Evolutionary conservation across 148 eudicot genomes (phyloP), one percentile per base, ranked within the genome.

Genomic region (Fagopyrum tataricum): DNA sequence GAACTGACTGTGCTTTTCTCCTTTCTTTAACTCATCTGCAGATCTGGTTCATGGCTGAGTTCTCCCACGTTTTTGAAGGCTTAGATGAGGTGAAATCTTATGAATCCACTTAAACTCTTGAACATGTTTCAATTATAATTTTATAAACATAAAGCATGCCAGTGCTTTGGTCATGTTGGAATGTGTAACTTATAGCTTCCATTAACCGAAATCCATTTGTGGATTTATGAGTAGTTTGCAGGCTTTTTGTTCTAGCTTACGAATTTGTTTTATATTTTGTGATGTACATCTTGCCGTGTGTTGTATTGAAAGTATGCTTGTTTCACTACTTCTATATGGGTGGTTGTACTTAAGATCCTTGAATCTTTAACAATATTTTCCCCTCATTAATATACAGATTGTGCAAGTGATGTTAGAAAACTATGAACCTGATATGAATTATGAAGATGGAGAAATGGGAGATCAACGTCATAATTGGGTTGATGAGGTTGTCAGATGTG

Each of bases 11-110:
- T 10, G 13, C 37, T 31, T 58, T 58, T 10, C 64, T 58, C 37
- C 39, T 58, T 12, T 58, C 64, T 58, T 58, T 52, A 3, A 1
- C 43, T 55, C 71, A 69, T 71, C 61, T 79, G 82, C 94, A 95
- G 99, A 82, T 95, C 41, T 92, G 99, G 99, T 95, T 87, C 84
- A 95, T 95, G 99, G 79, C 89, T 6, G 87, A 87, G 79, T 88
- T 84, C 74, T 88, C 97, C 21, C 89, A 88, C 79, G 76, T 90
- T 51, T 91, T 92, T 80, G 80, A 48, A 55, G 85, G 81, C 73
- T 84, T 91, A 51, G 87, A 87, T 67, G 87, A 94, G 94, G 99
- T 90, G 47, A 39, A 58, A 20, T 44, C 23, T 24, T 12, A 21
- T 64, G 9, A 11, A 13, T 64, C 67, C 67, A 14, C 18, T 64